Percentiles rank a stretch among this genome's conserved stretches.
These are phyloP conservation scores for Mariannaea elegans DNA, from an alignment of 2,329 filamentous ascomycete species.

Conservation along the genomic window DNA sequence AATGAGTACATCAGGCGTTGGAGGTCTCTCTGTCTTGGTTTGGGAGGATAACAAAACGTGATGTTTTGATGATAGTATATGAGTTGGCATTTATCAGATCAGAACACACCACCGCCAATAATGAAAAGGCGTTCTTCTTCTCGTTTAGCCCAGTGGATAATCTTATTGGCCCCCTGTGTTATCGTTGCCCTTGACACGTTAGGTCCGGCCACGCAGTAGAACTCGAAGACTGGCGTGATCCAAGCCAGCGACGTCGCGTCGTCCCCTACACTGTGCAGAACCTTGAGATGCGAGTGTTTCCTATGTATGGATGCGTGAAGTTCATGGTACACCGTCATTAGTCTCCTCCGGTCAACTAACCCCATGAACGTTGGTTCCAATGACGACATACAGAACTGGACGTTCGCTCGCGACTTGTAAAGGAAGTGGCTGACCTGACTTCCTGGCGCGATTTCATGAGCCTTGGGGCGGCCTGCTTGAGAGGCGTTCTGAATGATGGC, in stretches of 20 bases:
- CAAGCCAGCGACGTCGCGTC: slow-evolving; percentile 86
- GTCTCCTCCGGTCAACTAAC: slow-evolving; percentile 69
- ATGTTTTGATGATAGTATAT: slow-evolving; percentile 30
- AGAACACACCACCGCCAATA: slow-evolving; percentile 93
- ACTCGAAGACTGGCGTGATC: slow-evolving; percentile 90
- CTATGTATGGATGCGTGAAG: slow-evolving; percentile 87
- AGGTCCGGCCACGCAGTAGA: slow-evolving; percentile 92
- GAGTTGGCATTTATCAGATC: slow-evolving; percentile 30
- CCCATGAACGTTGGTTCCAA: slow-evolving; percentile 73
- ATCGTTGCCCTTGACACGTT: slow-evolving; percentile 71
- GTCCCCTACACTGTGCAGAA: slow-evolving; percentile 80
- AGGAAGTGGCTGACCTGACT: slow-evolving; percentile 89
- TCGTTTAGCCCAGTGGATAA: slow-evolving; percentile 89
- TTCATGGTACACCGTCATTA: slow-evolving; percentile 86
- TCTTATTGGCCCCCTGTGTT: slow-evolving; percentile 85
- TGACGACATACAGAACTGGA: slow-evolving; percentile 94
- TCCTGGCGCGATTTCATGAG: slow-evolving; percentile 80
- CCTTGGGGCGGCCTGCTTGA: slow-evolving; percentile 73
- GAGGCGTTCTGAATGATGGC: slow-evolving; percentile 77
- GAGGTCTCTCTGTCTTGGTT: slow-evolving; percentile 27
- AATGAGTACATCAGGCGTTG: slow-evolving; percentile 39
- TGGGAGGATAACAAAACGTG: slow-evolving; percentile 22
- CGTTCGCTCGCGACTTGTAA: slow-evolving; percentile 93
- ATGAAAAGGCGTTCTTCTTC: slow-evolving; percentile 97
- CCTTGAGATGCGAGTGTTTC: slow-evolving; percentile 84